A percentile compares a stretch with the other conserved stretches of the same genome.
Conservation (phyloP, 306 rosid genomes). For the Citrullus colocynthis region DNA sequence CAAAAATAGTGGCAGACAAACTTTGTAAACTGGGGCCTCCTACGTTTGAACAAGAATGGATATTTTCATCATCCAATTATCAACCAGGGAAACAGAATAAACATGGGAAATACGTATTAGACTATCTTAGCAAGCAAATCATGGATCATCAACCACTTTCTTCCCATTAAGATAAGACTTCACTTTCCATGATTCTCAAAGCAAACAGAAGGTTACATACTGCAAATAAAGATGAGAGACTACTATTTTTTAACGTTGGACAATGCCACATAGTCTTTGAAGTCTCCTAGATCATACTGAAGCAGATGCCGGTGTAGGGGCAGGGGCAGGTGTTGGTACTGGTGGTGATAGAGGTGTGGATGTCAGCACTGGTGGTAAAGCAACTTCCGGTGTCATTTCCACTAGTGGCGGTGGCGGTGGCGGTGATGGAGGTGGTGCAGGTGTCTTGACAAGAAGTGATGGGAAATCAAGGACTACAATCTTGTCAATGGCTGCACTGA, state of each 20-base stretch:
- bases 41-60: background rate
- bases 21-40: background rate
- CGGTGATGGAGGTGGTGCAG: slow-evolving; percentile 4
- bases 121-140: background rate
- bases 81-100: background rate
- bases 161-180: background rate
- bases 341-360: background rate
- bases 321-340: background rate
- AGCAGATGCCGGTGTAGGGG: background rate
- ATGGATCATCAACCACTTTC: background rate
- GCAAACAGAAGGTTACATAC: background rate
- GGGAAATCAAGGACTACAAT: slow-evolving; percentile 82
- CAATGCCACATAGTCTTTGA: background rate
- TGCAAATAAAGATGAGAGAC: background rate
- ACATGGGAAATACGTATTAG: background rate
- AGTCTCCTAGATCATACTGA: background rate
- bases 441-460: slow-evolving; percentile 43
- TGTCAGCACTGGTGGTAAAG: background rate
- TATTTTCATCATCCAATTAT: background rate
- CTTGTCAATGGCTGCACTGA: slow-evolving; percentile 73
- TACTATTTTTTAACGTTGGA: background rate
- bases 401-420: slow-evolving; percentile 1
- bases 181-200: slow-evolving; percentile 2
- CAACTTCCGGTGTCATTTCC: background rate
- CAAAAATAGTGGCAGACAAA: background rate